phyloP scores from a whole-genome alignment of 352 stramenopile species.

The Globisporangium cylindrosporum region DNA sequence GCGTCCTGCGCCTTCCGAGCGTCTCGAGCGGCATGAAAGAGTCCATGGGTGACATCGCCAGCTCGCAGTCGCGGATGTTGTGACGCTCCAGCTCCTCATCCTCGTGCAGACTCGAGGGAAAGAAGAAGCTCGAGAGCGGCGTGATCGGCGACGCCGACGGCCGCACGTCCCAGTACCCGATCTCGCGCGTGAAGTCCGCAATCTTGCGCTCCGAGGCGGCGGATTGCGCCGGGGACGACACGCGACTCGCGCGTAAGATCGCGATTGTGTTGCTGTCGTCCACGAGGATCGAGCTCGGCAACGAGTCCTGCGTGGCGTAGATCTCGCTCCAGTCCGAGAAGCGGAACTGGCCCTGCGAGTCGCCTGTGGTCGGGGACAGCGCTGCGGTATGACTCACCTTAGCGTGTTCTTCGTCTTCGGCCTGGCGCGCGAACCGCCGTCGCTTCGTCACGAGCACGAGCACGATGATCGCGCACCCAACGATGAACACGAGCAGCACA shows the following conservation, averaged over 20 bases:
- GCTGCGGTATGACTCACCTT: constrained; percentile 16
- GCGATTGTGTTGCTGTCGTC: constrained; percentile 47
- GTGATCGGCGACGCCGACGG: constrained; percentile 50
- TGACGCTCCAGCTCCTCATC: constrained; percentile 1
- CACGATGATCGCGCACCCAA: constrained; percentile 18
- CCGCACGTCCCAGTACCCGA: constrained; percentile 46
- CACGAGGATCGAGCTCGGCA: constrained; percentile 30
- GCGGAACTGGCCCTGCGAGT: constrained; percentile 22
- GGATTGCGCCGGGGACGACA: constrained; percentile 28
- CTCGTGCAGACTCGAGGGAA: constrained; percentile 16
- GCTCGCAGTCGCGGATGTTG: constrained; percentile 5
- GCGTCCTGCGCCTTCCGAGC: constrained; percentile 18
- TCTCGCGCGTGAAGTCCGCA: constrained; percentile 45
- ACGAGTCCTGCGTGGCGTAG: constrained; percentile 36
- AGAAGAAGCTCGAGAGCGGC: constrained; percentile 39
- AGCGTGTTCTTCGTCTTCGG: constrained; percentile 3
- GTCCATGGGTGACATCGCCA: constrained; percentile 25
- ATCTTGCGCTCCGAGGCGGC: constrained; percentile 26
- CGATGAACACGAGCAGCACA: constrained; percentile 21
- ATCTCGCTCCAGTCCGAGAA: constrained; percentile 48
- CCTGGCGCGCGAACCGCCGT: constrained; percentile 12
- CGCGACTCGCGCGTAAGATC: constrained; percentile 44
- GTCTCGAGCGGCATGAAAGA: constrained; percentile 43
- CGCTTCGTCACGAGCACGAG: constrained; percentile 18
- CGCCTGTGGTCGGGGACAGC: constrained; percentile 18